Percentiles rank a stretch among this genome's conserved stretches.
Conservation (phyloP, 768 basidiomycete genomes). For the Calocybe indica region DNA sequence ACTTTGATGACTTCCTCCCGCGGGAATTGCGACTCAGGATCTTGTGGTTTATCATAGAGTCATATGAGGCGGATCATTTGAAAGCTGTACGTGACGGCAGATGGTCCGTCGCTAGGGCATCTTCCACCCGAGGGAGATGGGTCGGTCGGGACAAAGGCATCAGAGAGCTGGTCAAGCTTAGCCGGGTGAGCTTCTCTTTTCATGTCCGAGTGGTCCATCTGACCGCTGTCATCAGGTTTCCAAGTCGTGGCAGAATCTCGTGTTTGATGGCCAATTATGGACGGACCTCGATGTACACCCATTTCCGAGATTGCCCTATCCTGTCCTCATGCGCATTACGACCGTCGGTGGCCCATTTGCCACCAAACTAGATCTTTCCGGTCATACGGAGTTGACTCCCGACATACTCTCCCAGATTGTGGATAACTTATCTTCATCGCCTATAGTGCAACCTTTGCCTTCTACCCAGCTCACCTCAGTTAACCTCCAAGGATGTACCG, state of each 20-base stretch:
- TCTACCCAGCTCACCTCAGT: slow-evolving; percentile 67
- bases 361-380: slow-evolving; percentile 52
- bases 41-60: slow-evolving; percentile 44
- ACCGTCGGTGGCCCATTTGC: slow-evolving; percentile 60
- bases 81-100: slow-evolving; percentile 34
- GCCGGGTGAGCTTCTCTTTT: slow-evolving; percentile 52
- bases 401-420: slow-evolving; percentile 47
- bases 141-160: slow-evolving; percentile 69
- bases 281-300: slow-evolving; percentile 51
- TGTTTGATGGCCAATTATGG: slow-evolving; percentile 90
- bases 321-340: slow-evolving; percentile 48
- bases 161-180: slow-evolving; percentile 72
- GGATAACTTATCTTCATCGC: slow-evolving; percentile 44
- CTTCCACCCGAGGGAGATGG: slow-evolving; percentile 62
- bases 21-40: slow-evolving; percentile 64
- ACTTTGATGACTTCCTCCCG: slow-evolving; percentile 69
- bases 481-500: slow-evolving; percentile 68
- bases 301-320: slow-evolving; percentile 51
- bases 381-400: slow-evolving; percentile 48
- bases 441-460: slow-evolving; percentile 24
- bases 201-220: neutral
- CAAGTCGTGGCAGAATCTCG: slow-evolving; percentile 66
- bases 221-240: slow-evolving; percentile 50
- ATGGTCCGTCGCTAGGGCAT: slow-evolving; percentile 61
- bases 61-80: slow-evolving; percentile 57